Evolutionary conservation across 495 filamentous ascomycete species (phyloP).

Genomic region (Aspergillus funiculosus): DNA sequence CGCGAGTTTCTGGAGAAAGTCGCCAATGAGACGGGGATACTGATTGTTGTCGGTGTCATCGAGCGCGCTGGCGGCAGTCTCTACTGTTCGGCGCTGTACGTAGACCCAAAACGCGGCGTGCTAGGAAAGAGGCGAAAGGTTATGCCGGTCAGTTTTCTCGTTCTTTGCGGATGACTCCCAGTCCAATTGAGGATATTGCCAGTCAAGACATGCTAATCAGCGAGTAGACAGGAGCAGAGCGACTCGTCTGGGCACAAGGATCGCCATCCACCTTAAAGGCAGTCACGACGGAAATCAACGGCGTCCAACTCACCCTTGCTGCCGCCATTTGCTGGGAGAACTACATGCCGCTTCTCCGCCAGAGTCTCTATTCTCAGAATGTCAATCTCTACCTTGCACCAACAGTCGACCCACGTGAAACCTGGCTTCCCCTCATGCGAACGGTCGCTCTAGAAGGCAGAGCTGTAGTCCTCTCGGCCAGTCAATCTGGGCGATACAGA

Average conservation of each 20-base stretch:
- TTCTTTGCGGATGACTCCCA: background rate
- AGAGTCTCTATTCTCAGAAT: slow-evolving; percentile 81
- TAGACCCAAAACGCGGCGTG: slow-evolving; percentile 64
- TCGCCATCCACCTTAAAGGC: slow-evolving; percentile 74
- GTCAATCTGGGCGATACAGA: slow-evolving; percentile 65
- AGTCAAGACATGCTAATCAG: background rate
- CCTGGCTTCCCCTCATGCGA: slow-evolving; percentile 77
- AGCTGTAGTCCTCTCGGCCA: slow-evolving; percentile 80
- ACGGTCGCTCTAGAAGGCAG: slow-evolving; percentile 77
- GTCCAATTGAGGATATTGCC: background rate
- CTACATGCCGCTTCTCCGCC: slow-evolving; percentile 83
- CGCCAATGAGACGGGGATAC: slow-evolving; percentile 69
- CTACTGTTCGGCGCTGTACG: slow-evolving; percentile 80
- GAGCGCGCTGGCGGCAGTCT: slow-evolving; percentile 75
- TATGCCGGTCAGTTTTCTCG: slow-evolving; percentile 61
- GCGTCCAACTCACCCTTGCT: slow-evolving; percentile 69
- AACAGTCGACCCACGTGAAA: slow-evolving; percentile 79
- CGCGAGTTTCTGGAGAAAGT: slow-evolving; percentile 71
- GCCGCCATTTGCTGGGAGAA: slow-evolving; percentile 97
- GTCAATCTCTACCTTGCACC: slow-evolving; percentile 91
- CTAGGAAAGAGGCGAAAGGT: slow-evolving; percentile 91
- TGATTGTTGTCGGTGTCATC: slow-evolving; percentile 72
- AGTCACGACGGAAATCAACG: slow-evolving; percentile 71
- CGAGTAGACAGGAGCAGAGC: slow-evolving; percentile 65
- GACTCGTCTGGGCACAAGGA: slow-evolving; percentile 86